Conservation (phyloP, 1,284 basidiomycete genomes). For the Ceratobasidium sp. region DNA sequence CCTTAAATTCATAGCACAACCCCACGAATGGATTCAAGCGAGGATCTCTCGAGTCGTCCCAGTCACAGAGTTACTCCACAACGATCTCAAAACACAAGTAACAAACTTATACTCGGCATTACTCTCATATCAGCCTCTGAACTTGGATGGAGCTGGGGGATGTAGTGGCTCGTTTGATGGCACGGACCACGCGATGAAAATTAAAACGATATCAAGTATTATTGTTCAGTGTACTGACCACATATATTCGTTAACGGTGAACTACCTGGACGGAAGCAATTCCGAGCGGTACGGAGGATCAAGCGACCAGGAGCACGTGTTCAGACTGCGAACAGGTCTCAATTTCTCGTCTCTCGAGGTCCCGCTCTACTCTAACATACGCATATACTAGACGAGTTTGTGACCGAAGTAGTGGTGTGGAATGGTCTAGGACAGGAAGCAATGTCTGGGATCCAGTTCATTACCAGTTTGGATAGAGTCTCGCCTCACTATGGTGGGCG, state of each 20-base stretch:
- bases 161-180: background rate
- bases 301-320: background rate
- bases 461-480: constrained; percentile 7
- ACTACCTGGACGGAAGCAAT: background rate
- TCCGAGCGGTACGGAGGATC: background rate
- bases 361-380: background rate
- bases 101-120: background rate
- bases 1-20: background rate
- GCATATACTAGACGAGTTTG: background rate
- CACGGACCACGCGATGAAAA: background rate
- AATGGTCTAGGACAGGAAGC: background rate
- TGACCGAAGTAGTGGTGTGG: constrained; percentile 19
- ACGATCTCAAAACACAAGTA: background rate
- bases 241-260: background rate
- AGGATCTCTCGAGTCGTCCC: background rate
- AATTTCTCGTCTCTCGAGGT: background rate
- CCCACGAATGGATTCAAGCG: background rate
- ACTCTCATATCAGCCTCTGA: constrained; percentile 1
- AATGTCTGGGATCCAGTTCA: constrained; percentile 17
- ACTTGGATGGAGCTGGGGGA: background rate
- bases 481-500: constrained; percentile 17
- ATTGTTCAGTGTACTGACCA: background rate
- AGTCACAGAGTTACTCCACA: background rate
- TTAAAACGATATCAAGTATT: constrained; percentile 8
- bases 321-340: background rate